These are phyloP conservation scores for Microbotryum silenes-acaulis DNA, from an alignment of 1,284 basidiomycete species.

Conservation along the genomic window DNA sequence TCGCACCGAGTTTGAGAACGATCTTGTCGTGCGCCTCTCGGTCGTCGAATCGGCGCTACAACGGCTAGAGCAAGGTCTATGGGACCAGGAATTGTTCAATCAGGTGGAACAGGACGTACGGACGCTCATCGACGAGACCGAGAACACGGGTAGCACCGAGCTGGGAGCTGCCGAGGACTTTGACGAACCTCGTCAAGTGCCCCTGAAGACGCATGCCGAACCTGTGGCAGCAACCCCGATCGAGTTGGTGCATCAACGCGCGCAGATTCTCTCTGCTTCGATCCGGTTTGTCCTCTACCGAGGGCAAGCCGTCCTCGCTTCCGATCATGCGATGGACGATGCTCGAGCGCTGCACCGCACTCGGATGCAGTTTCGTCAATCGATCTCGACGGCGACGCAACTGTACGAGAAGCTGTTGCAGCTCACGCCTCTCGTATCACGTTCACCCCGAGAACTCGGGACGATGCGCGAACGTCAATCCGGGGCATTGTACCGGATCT, in stretches of 20 bases:
- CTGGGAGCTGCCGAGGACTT: neutral
- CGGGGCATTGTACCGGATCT: slow-evolving; percentile 13
- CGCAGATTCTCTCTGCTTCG: slow-evolving; percentile 20
- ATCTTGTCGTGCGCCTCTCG: slow-evolving; percentile 4
- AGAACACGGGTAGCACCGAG: neutral
- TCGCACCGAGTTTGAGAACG: slow-evolving; percentile 1
- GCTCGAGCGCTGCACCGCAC: neutral
- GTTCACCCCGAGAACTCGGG: neutral
- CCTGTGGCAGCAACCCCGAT: neutral
- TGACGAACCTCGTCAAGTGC: too few species aligned
- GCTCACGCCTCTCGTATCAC: neutral
- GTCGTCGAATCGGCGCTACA: slow-evolving; percentile 7
- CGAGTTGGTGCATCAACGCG: slow-evolving; percentile 1
- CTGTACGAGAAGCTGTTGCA: slow-evolving; percentile 17
- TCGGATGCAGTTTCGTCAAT: neutral
- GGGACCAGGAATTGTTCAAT: neutral
- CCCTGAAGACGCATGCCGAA: too few species aligned
- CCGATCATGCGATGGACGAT: too few species aligned
- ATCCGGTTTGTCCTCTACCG: slow-evolving; percentile 26
- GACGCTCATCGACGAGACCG: slow-evolving; percentile 8
- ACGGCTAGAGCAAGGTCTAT: neutral
- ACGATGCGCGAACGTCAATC: slow-evolving; percentile 12
- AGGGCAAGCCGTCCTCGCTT: neutral
- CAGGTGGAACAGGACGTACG: slow-evolving; percentile 14
- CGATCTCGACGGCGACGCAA: slow-evolving; percentile 13